Base-by-base conservation (phyloP, 257 asterid genomes). In the Haberlea rhodopensis region DNA sequence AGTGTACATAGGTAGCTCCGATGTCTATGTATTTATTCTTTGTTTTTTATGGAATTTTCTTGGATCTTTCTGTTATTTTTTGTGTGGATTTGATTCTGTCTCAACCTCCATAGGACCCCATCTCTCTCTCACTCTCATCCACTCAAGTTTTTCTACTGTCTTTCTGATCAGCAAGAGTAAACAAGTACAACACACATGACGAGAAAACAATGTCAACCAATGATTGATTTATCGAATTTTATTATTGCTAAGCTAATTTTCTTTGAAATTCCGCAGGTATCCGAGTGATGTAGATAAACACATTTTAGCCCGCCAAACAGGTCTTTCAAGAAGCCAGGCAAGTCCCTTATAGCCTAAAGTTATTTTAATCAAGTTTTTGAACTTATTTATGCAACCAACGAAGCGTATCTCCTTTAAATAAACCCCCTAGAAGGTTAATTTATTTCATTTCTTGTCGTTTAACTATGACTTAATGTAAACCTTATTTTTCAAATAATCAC, bases 221-320 rank as follows among this genome's bases (percentile, higher is more conserved):
- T 28, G 23, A n/a, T 53, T 22, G 31, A 34, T 27, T 59, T 19
- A 20, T 24, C n/a, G 7, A 67, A 43, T 40, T 43, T 62, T 68
- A 28, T 37, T 51, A 28, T 37, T 31, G 0, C 8, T 6, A 18
- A 4, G 10, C 21, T 53, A 43, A 26, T 8, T 28, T 56, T 43
- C 11, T 23, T 21, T 62, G 16, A 20, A 21, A 16, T 5, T n/a
- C 16, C 71, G 80, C 87, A 91, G 98, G 92, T 91, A 91, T 66
- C 98, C 98, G 13, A 89, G 96, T 74, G 98, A 87, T 81, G 96
- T 89, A 2, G 98, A 91, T 84, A 91, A 91, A 71, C 98, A 91
- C 75, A 83, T 91, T 63, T 78, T 91, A 72, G 90, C 98, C 67
- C 95, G 96, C 77, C 96, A 89, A 84, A 91, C 98, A 16, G 96